Evolutionary conservation across 139 green algal genomes (phyloP), one percentile per base, ranked within the genome.

Genomic region (Eudorina sp.): DNA sequence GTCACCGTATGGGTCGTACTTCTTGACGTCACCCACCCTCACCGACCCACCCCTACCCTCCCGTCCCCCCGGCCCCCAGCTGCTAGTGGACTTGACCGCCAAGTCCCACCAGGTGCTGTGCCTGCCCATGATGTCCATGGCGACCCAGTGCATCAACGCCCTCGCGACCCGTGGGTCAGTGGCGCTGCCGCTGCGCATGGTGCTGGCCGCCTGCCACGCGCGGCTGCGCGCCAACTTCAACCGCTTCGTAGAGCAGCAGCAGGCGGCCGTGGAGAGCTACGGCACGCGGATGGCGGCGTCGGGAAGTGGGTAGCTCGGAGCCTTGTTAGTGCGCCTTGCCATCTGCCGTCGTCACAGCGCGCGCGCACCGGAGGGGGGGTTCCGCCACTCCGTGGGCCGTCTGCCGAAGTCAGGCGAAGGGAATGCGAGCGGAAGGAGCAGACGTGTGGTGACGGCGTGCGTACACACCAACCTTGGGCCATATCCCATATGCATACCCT

Each of bases 91-190:
- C 73, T 62, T 91, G 0, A 81, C 77, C 53, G 53, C 68, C 89
- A 90, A 80, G 38, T 81, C 43, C 27, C 84, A 92, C 69, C 89
- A 92, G 55, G 84, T 89, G 41, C 40, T 90, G 85, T 70, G 78
- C 43, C 69, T 92, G 64, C 89, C 89, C 53, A 75, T 92, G 85
- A 81, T 92, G 62, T 86, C 85, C 5, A n/a, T 85, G 8, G 60
- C 72, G 27, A 53, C 55, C 46, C 23, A 34, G 36, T 86, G 80
- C 45, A 64, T 78, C 29, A 53, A 27, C 31, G 80, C 60, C 27
- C 80, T 86, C 13, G n/a, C 45, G n/a, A 40, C 80, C n/a, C 80
- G 60, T 5, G 80, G 80, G 29, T 41, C 23, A 3, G 78, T 85
- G 38, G 78, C 78, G 25, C 14, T 25, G 55, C 78, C 78, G 38